These are phyloP conservation scores for Thalassiosira mediterranea DNA, from an alignment of 352 stramenopile species.

Conservation along the genomic window DNA sequence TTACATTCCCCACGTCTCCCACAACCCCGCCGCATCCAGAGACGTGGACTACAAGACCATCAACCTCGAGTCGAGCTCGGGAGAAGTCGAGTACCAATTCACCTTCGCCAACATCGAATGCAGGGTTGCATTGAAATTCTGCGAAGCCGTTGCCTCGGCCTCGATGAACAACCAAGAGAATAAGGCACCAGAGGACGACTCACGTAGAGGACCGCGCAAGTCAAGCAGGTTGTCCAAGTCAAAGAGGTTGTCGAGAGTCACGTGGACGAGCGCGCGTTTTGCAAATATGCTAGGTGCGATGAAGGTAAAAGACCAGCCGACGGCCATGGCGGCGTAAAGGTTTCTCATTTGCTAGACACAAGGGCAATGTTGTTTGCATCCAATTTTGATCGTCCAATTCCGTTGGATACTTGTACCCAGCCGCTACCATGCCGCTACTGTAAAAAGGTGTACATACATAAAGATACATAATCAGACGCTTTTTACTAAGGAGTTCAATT, in stretches of 20 bases:
- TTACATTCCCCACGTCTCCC: slow-evolving; percentile 15
- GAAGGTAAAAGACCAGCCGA: slow-evolving; percentile 74
- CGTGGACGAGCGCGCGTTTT: slow-evolving; percentile 60
- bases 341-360: no score
- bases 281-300: slow-evolving; percentile 63
- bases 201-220: no score
- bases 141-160: slow-evolving; percentile 32
- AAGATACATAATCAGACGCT: no score
- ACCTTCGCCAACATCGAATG: slow-evolving; percentile 53
- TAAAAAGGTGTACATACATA: no score
- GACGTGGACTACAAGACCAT: slow-evolving; percentile 25
- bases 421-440: no score
- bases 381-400: no score
- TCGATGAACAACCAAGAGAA: slow-evolving; percentile 32
- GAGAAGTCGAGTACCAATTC: slow-evolving; percentile 78
- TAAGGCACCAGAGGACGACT: no score
- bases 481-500: no score
- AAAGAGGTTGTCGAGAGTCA: slow-evolving; percentile 63
- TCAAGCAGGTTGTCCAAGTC: slow-evolving; percentile 64
- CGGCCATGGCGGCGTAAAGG: no score
- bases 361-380: no score
- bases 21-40: slow-evolving; percentile 16
- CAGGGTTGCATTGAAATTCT: slow-evolving; percentile 52
- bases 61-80: slow-evolving; percentile 60
- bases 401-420: no score